Evolutionary conservation across 371 early-diverging fungal species (phyloP).

Genomic region (Syncephalastrum sp.): DNA sequence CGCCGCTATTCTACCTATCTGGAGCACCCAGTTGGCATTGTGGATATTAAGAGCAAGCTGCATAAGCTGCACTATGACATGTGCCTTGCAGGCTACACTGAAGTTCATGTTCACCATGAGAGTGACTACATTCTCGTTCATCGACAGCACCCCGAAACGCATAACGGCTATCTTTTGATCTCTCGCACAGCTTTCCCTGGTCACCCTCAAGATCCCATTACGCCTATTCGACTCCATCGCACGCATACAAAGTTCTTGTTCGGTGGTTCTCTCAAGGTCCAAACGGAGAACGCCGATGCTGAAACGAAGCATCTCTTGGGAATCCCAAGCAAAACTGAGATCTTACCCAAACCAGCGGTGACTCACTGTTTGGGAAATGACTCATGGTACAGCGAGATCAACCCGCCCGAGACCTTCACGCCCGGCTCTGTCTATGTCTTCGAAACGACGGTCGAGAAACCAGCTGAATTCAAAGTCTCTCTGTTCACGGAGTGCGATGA

Average conservation of each 20-base stretch:
- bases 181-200: conserved; percentile 83
- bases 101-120: conserved; percentile 95
- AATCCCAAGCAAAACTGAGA: conserved; percentile 49
- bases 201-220: conserved; percentile 34
- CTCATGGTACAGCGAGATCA: conserved; percentile 61
- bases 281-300: conserved; percentile 20
- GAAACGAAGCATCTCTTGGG: conserved; percentile 47
- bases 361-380: conserved; percentile 38
- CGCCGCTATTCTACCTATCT: conserved; percentile 68
- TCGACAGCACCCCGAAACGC: conserved; percentile 86
- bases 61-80: conserved; percentile 77
- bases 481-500: conserved; percentile 44
- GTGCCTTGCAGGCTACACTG: conserved; percentile 80
- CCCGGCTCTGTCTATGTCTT: conserved; percentile 74
- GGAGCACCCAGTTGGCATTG: conserved; percentile 57
- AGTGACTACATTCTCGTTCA: conserved; percentile 89
- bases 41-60: conserved; percentile 71
- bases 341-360: conserved; percentile 43
- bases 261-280: conserved; percentile 51
- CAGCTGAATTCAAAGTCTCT: too few species aligned
- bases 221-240: conserved; percentile 64
- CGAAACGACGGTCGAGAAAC: conserved; percentile 52
- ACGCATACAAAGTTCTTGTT: conserved; percentile 55
- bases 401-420: conserved; percentile 58
- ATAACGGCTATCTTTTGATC: conserved; percentile 89